Evolutionary conservation across 2,329 filamentous ascomycete genomes (phyloP).

Genomic region (Aspergillus vadensis): DNA sequence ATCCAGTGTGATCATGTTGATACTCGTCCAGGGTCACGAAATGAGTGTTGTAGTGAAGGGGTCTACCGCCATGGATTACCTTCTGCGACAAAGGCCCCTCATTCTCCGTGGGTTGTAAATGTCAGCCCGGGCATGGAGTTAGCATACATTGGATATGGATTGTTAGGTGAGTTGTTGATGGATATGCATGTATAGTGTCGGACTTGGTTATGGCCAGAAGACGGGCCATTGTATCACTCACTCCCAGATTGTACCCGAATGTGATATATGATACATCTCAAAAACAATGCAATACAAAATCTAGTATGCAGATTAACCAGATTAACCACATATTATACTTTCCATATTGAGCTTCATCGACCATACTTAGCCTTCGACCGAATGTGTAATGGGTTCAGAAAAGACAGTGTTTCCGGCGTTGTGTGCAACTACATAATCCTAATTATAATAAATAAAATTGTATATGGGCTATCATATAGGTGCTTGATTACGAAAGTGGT

Average conservation of each 20-base stretch:
- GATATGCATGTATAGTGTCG: neutral
- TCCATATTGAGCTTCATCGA: too few species aligned
- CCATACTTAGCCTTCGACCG: too few species aligned
- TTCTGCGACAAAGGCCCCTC: neutral
- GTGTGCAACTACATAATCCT: too few species aligned
- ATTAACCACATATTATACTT: too few species aligned
- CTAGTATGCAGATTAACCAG: too few species aligned
- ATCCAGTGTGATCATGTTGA: neutral
- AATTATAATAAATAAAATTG: too few species aligned
- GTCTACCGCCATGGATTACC: too few species aligned
- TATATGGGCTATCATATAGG: too few species aligned
- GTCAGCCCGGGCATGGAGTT: neutral
- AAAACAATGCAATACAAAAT: neutral
- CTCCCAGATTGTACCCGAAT: neutral
- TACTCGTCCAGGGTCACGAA: neutral
- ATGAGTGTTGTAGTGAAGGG: neutral
- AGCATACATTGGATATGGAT: neutral
- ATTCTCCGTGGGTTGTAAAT: neutral
- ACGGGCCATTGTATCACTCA: neutral
- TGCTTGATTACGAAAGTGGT: too few species aligned
- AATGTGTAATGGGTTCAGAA: too few species aligned
- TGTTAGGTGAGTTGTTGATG: neutral
- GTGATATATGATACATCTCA: neutral
- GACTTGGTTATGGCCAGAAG: neutral
- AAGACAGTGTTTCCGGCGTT: too few species aligned